A percentile compares a stretch with the other conserved stretches of the same genome.
phyloP scores from a whole-genome alignment of 441 rosid genomes.

The Pelargonium citronellum region DNA sequence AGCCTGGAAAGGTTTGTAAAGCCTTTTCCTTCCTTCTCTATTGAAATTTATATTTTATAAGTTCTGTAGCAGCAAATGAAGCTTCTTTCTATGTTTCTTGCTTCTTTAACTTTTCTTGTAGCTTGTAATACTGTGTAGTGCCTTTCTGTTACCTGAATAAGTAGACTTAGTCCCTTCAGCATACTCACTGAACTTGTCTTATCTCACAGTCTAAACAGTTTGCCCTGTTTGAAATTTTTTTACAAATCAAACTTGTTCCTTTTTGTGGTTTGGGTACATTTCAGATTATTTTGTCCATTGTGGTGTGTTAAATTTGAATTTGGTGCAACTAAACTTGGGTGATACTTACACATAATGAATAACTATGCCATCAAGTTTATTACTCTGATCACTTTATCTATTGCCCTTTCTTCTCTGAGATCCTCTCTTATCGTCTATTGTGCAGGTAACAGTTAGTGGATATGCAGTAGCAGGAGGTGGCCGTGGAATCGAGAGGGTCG shows the following conservation, averaged over 20 bases:
- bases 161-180: too few relatives aligned
- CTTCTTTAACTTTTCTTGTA: not conserved
- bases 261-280: not conserved
- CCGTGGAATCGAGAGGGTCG: constrained; percentile 93
- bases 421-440: constrained; percentile 12
- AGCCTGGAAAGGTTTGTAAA: constrained; percentile 77
- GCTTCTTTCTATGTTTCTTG: not conserved
- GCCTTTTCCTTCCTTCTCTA: not conserved
- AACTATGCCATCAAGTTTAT: not conserved
- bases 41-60: not conserved
- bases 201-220: too few relatives aligned
- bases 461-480: constrained; percentile 98
- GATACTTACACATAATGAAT: not conserved
- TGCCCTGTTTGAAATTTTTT: not conserved
- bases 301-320: too few relatives aligned
- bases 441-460: constrained; percentile 69
- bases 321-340: not conserved
- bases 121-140: not conserved
- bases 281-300: not conserved
- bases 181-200: too few relatives aligned
- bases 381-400: not conserved
- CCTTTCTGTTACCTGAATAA: too few relatives aligned
- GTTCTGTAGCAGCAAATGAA: too few relatives aligned
- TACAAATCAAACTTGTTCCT: not conserved
- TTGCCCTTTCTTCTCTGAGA: not conserved